phyloP scores from a whole-genome alignment of 768 basidiomycete genomes.

The Rhizopogon salebrosus region DNA sequence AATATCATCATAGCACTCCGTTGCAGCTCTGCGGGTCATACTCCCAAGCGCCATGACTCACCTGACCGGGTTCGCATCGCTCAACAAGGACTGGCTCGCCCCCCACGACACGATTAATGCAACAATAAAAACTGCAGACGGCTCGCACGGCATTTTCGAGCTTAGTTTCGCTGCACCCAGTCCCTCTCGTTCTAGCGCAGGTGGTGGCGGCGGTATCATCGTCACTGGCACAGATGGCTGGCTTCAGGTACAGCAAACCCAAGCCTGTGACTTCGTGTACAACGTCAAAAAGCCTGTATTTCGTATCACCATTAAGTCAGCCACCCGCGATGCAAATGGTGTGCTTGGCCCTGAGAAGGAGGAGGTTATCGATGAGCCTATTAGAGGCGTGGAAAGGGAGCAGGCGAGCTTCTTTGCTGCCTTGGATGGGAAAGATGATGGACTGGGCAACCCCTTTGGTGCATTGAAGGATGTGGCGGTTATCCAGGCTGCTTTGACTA shows the following conservation, averaged over 20 bases:
- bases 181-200: conserved; percentile 28
- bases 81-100: conserved; percentile 65
- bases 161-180: conserved; percentile 60
- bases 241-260: conserved; percentile 39
- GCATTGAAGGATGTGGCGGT: conserved; percentile 74
- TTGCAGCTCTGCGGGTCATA: conserved; percentile 56
- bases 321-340: conserved; percentile 16
- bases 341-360: conserved; percentile 30
- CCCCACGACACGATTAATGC: conserved; percentile 79
- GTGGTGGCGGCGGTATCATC: conserved; percentile 21
- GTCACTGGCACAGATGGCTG: conserved; percentile 64
- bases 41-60: conserved; percentile 47
- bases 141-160: conserved; percentile 55
- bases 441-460: conserved; percentile 52
- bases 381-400: conserved; percentile 52
- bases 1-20: conserved; percentile 47
- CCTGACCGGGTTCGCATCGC: conserved; percentile 60
- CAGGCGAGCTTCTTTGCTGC: conserved; percentile 54
- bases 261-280: conserved; percentile 20
- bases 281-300: conserved; percentile 20
- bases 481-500: conserved; percentile 72
- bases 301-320: conserved; percentile 35
- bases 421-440: conserved; percentile 43
- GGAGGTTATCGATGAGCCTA: conserved; percentile 40
- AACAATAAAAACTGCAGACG: conserved; percentile 40